A percentile compares a stretch with the other conserved stretches of the same genome.
These are phyloP conservation scores for Puya raimondii DNA, from an alignment of 176 grass and related monocot genomes.

Conservation along the genomic window DNA sequence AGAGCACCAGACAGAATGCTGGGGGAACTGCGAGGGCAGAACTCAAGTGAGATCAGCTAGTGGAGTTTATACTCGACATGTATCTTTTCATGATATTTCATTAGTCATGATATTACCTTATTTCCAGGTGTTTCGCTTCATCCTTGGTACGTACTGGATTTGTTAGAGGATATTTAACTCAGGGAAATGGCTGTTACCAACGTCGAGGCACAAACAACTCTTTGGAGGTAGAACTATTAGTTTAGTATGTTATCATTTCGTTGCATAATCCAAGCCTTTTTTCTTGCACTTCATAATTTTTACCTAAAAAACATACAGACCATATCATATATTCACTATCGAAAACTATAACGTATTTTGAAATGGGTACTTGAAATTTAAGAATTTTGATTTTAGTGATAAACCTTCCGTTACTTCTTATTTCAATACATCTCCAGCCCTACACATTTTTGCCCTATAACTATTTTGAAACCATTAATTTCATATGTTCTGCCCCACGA, in stretches of 20 bases:
- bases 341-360: too few species aligned
- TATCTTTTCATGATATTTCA: not conserved
- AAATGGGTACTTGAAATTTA: too few species aligned
- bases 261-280: not conserved
- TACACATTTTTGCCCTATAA: too few species aligned
- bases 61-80: not conserved
- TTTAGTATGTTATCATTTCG: constrained; percentile 5
- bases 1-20: constrained; percentile 89
- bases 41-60: constrained; percentile 50
- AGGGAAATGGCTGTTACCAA: constrained; percentile 98
- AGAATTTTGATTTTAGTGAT: too few species aligned
- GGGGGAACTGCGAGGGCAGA: constrained; percentile 88
- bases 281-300: not conserved
- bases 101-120: not conserved
- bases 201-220: constrained; percentile 81
- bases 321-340: too few species aligned
- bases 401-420: too few species aligned
- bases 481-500: too few species aligned
- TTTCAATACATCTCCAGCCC: too few species aligned
- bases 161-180: constrained; percentile 92
- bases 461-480: too few species aligned
- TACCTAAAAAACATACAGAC: too few species aligned
- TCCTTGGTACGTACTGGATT: constrained; percentile 96
- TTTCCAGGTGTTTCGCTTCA: constrained; percentile 80
- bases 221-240: constrained; percentile 44